Base-by-base conservation (phyloP, 208 protist species). In the Spongospora subterranea region DNA sequence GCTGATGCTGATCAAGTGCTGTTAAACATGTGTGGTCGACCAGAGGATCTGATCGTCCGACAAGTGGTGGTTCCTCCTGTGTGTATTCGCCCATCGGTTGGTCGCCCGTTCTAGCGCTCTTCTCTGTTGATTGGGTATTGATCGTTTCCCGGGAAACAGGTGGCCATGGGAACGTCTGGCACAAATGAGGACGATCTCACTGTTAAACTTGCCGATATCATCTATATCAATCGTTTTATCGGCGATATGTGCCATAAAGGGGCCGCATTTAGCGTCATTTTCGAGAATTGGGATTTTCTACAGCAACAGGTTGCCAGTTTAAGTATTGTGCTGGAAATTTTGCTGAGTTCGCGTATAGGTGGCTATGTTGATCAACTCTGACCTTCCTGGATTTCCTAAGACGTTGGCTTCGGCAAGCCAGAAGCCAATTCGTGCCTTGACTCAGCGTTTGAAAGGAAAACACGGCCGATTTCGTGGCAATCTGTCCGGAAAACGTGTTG, bases 171-270 rank as follows among this genome's bases (percentile, higher is more conserved):
- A 41, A 45, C 92, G 32, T 53, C 60, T 20, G 96, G 95, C 40
- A 96, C 94, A 0, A 99, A 98, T 90, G 98, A 99, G 90, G 99
- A 99, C 93, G 98, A 99, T 94, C 90, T 99, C 6, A 99, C 98
- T 24, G 96, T 97, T 0, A 91, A 91, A 76, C 64, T 91, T 32
- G 50, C 90, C 13, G 65, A 94, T 35, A 93, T 94, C n/a, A 95
- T 95, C 90, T 91, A 94, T n/a, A 54, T 94, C 66, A 95, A 96
- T 43, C 38, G 77, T 95, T 76, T 96, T 95, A 45, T 92, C 91
- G 88, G 94, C 96, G 88, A 92, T 94, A 0, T 92, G 93, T 40
- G 95, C 96, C 65, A 93, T 98, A 1, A 93, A 92, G 77, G 93
- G 43, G 90, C 35, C 77, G 38, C n/a, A 89, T 43, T 0, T 0